Percentiles rank a stretch among this genome's conserved stretches.
These are phyloP conservation scores for Pseudopediastrum boryanum DNA, from an alignment of 139 green algal genomes.

Conservation along the genomic window DNA sequence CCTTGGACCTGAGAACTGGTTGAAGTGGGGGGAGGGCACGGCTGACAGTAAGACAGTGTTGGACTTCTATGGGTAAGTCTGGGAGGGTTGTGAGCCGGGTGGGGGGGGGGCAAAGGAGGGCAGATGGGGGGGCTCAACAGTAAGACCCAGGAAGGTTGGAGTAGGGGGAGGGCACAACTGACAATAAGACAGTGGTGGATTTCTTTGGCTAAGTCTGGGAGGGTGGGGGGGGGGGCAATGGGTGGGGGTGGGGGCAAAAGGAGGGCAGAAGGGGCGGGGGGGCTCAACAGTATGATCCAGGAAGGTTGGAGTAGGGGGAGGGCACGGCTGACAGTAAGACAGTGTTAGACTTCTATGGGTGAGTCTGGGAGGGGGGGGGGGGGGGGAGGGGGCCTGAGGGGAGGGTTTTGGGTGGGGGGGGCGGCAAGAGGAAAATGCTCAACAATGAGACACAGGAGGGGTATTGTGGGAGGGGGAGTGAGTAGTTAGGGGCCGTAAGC, in stretches of 20 bases:
- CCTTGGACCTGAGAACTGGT: conserved; percentile 45
- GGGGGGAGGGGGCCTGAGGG: too few relatives aligned
- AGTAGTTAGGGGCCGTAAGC: too few relatives aligned
- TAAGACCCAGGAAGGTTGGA: neutral
- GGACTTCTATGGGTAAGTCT: conserved; percentile 33
- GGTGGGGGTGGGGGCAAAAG: neutral
- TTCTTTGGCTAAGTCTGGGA: neutral
- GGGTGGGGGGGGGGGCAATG: neutral
- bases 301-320: neutral
- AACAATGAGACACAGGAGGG: neutral
- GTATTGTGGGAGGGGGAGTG: neutral
- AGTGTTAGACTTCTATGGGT: neutral
- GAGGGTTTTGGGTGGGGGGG: neutral
- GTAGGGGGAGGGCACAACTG: neutral
- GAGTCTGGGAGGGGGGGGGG: neutral
- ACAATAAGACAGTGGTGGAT: neutral
- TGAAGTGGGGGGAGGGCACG: conserved; percentile 25
- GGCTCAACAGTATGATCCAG: neutral
- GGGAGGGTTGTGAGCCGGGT: too few relatives aligned
- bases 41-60: conserved; percentile 22
- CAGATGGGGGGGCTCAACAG: neutral
- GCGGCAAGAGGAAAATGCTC: too few relatives aligned
- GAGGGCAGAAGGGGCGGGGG: too few relatives aligned
- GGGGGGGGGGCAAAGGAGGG: too few relatives aligned
- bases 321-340: neutral